phyloP scores from a whole-genome alignment of 1,139 yeast genomes.

The Taphrina populina region DNA sequence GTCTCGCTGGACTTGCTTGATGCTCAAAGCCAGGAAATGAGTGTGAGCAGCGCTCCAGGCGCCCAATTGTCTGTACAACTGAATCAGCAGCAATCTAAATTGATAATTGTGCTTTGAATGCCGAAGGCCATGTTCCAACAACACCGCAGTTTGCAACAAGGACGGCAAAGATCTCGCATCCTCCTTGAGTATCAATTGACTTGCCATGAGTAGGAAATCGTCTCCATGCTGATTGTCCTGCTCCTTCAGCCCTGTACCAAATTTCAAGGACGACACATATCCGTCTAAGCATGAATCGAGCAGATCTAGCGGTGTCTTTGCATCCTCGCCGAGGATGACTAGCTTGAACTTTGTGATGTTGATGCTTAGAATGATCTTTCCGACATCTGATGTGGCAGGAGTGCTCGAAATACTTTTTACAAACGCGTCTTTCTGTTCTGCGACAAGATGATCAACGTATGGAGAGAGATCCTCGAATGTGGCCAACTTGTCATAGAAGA shows the following conservation, averaged over 20 bases:
- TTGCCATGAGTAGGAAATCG: conserved; percentile 60
- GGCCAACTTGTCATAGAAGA: conserved; percentile 56
- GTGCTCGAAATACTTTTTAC: conserved; percentile 5
- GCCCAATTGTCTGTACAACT: conserved; percentile 62
- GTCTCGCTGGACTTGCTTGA: conserved; percentile 79
- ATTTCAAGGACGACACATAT: conserved; percentile 46
- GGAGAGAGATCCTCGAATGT: conserved; percentile 59
- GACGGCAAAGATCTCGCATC: conserved; percentile 37
- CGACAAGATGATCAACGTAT: conserved; percentile 43
- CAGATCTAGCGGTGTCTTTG: background rate
- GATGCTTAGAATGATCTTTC: background rate
- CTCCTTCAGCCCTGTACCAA: conserved; percentile 49
- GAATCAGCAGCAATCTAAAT: conserved; percentile 67
- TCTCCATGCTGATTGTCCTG: conserved; percentile 68
- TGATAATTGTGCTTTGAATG: conserved; percentile 66
- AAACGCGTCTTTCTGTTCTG: conserved; percentile 24
- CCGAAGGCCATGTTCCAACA: conserved; percentile 53
- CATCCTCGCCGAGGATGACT: no score
- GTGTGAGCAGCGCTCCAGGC: conserved; percentile 53
- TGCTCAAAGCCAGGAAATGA: conserved; percentile 57
- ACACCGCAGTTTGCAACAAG: conserved; percentile 47
- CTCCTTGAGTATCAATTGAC: conserved; percentile 43
- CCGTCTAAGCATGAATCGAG: conserved; percentile 44
- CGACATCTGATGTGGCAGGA: background rate
- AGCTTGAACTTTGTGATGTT: background rate